These are phyloP conservation scores for Asterella californica DNA, from an alignment of 225 moss, liverwort and hornwort genomes.

Conservation along the genomic window DNA sequence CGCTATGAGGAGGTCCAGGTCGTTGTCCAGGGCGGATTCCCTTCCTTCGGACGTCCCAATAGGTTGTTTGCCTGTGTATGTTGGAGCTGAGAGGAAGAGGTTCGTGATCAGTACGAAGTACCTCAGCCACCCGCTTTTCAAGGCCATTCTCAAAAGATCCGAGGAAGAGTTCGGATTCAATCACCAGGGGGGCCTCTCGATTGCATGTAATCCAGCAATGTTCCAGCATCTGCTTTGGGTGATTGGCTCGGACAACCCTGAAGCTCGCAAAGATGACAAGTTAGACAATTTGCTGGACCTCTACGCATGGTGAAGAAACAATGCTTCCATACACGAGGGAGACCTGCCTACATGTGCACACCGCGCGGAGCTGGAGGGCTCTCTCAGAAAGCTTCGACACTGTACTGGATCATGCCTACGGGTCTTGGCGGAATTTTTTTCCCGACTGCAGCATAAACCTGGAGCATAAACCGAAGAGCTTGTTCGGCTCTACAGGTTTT, in stretches of 20 bases:
- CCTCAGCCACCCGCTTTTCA: conserved; percentile 40
- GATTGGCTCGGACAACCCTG: conserved; percentile 23
- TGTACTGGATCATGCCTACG: background rate
- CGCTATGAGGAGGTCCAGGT: conserved; percentile 26
- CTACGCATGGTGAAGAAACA: conserved; percentile 1
- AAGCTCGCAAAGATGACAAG: conserved; percentile 12
- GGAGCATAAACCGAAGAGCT: background rate
- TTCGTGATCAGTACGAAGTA: conserved; percentile 49
- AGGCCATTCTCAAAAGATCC: conserved; percentile 44
- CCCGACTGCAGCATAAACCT: background rate
- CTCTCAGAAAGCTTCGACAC: background rate
- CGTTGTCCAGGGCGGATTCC: conserved; percentile 21
- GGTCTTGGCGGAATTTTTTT: background rate
- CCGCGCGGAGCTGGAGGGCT: background rate
- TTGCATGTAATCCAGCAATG: conserved; percentile 45
- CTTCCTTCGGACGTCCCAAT: conserved; percentile 38
- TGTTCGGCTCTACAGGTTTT: background rate
- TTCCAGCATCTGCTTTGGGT: conserved; percentile 58
- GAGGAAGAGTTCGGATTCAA: conserved; percentile 64
- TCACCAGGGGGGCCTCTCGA: conserved; percentile 49
- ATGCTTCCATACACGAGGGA: background rate
- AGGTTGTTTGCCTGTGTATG: conserved; percentile 59
- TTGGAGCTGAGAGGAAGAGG: conserved; percentile 43
- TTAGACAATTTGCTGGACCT: conserved; percentile 19
- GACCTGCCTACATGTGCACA: background rate